Percentiles rank a stretch among this genome's conserved stretches.
Evolutionary conservation across 2,329 filamentous ascomycete species (phyloP).

Genomic region (Xylariomycetidae sp.): DNA sequence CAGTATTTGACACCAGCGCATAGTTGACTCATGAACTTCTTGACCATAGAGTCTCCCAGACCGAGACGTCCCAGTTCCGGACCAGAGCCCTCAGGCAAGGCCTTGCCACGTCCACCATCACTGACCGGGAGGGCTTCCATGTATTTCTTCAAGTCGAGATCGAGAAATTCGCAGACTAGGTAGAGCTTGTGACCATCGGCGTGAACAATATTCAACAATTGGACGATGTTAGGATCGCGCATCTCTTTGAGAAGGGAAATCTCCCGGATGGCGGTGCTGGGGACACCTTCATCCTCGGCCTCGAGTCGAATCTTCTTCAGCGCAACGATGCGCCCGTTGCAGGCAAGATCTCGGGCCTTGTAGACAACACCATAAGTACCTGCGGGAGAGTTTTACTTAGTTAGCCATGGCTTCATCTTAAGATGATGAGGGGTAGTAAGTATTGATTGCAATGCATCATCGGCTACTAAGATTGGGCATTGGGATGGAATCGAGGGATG

Average conservation of each 20-base stretch:
- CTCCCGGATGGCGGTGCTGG: constrained; percentile 88
- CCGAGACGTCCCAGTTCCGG: constrained; percentile 62
- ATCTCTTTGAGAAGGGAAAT: constrained; percentile 94
- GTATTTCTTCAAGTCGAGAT: constrained; percentile 90
- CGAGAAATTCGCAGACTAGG: constrained; percentile 87
- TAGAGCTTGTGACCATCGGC: constrained; percentile 94
- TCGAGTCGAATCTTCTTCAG: constrained; percentile 95
- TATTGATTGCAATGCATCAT: too few species aligned
- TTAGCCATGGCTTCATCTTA: too few species aligned
- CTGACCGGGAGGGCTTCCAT: constrained; percentile 86
- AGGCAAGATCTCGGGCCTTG: constrained; percentile 82
- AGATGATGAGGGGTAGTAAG: constrained; percentile 1
- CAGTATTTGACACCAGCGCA: constrained; percentile 83
- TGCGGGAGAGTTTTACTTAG: too few species aligned
- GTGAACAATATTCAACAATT: constrained; percentile 86
- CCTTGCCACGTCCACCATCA: constrained; percentile 80
- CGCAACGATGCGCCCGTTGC: constrained; percentile 80
- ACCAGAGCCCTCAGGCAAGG: constrained; percentile 72
- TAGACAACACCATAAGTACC: constrained; percentile 95
- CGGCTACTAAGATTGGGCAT: too few species aligned
- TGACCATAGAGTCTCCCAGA: constrained; percentile 75
- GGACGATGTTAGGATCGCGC: constrained; percentile 86
- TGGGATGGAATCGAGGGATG: background rate
- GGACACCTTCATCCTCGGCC: constrained; percentile 90
- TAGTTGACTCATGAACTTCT: constrained; percentile 89